Evolutionary conservation across 257 asterid species (phyloP), one percentile per base, ranked within the genome.

Genomic region (Cruciata laevipes): DNA sequence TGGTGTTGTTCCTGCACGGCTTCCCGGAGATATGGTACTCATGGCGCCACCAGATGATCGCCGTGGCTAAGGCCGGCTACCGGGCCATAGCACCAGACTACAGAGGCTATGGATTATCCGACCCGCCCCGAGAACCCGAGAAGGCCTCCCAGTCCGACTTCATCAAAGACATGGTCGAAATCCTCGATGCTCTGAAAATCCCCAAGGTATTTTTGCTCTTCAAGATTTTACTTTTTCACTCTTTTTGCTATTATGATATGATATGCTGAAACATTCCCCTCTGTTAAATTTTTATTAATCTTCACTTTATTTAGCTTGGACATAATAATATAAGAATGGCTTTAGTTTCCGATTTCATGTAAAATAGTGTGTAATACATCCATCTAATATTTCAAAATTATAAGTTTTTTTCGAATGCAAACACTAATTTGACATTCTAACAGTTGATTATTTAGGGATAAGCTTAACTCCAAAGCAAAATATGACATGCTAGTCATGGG

Each of bases 1-100:
- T 17, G 55, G 55, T 47, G 55, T 4, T 47, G 21, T 47, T 47
- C 55, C 55, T 47, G 3, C 55, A 47, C 8, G 55, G 55, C 5
- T 47, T 47, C 55, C 55, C 55, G 55, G 55, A 47, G 55, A 16
- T 47, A 47, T 47, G 55, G 55, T 47, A 47, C 55, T 47, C 55
- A 0, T 47, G 55, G 55, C 55, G 55, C 55, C 55, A 47, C 55
- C 55, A 47, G 55, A 47, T 47, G 55, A 47, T 17, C 55, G 55
- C 55, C 55, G 55, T 47, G 2, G 55, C 55, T 47, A 47, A 47
- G 11, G 55, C 55, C 7, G 55, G 55, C 4, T 47, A 14, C 55
- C 16, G 55, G 20, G 55, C 55, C 20, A 47, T 47, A 47, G 55
- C 55, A 4, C 55, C 55, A 0, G 55, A 47, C 2, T 47, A 47